Evolutionary conservation across 768 basidiomycete genomes (phyloP).

Genomic region (Lentinula boryana): DNA sequence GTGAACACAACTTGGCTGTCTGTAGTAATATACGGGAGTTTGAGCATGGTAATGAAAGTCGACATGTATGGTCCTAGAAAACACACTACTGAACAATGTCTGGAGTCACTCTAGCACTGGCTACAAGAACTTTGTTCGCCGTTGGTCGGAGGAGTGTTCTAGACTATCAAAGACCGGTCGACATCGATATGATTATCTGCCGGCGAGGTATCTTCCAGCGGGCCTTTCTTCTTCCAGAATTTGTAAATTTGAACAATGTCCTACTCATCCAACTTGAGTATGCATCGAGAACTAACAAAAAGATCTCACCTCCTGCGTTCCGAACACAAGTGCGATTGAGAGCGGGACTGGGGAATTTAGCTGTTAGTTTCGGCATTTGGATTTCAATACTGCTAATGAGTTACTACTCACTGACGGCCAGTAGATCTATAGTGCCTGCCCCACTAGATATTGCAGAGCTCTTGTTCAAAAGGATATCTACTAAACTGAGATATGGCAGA

Average conservation of each 20-base stretch:
- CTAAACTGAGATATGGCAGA: background rate
- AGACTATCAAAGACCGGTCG: no score
- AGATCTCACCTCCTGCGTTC: constrained; percentile 4
- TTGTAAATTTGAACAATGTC: background rate
- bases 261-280: background rate
- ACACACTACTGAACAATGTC: no score
- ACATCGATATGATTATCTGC: no score
- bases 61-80: no score
- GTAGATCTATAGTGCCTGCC: background rate
- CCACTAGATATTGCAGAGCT: background rate
- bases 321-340: constrained; percentile 7
- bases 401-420: background rate
- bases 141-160: no score
- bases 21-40: no score
- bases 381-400: background rate
- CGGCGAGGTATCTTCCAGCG: no score
- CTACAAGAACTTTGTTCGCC: no score
- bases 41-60: no score
- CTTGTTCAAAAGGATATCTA: background rate
- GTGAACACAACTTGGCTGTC: no score
- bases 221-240: constrained; percentile 1
- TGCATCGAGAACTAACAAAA: background rate
- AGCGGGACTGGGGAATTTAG: constrained; percentile 1
- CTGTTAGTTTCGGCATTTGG: background rate
- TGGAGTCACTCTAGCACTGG: no score